A percentile compares a stretch with the other conserved stretches of the same genome.
These are phyloP conservation scores for Bipolaris sorokiniana DNA, from an alignment of 2,329 filamentous ascomycete species.

Conservation along the genomic window DNA sequence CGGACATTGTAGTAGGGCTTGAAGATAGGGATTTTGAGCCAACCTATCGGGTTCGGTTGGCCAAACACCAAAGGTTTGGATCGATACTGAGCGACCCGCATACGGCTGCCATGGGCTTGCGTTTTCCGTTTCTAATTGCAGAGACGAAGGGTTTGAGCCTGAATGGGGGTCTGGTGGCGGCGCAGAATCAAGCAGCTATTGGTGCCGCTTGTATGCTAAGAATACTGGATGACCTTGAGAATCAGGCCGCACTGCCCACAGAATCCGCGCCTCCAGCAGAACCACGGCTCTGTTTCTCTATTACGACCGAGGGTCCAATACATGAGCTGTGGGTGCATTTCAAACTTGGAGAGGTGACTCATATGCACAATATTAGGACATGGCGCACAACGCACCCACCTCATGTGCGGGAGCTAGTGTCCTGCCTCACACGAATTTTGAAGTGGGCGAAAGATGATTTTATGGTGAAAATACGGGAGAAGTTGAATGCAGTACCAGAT, in stretches of 20 bases:
- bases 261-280: background rate
- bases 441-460: conserved; percentile 13
- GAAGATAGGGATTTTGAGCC: conserved; percentile 15
- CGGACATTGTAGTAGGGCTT: conserved; percentile 23
- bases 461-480: conserved; percentile 10
- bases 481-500: conserved; percentile 10
- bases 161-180: conserved; percentile 20
- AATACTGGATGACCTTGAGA: conserved; percentile 20
- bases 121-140: conserved; percentile 24
- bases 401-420: conserved; percentile 16
- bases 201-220: conserved; percentile 24
- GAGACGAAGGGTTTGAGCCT: conserved; percentile 24
- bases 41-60: conserved; percentile 11
- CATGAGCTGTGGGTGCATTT: conserved; percentile 30
- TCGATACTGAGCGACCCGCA: conserved; percentile 25
- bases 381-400: conserved; percentile 17
- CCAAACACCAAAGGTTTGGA: conserved; percentile 18
- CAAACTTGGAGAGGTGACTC: conserved; percentile 7
- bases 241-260: conserved; percentile 8
- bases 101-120: conserved; percentile 23
- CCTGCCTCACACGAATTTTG: conserved; percentile 15
- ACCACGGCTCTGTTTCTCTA: conserved; percentile 11
- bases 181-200: conserved; percentile 29
- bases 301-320: conserved; percentile 22
- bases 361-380: conserved; percentile 16